These are phyloP conservation scores for Microbotryum scabiosae DNA, from an alignment of 1,284 basidiomycete genomes.

Conservation along the genomic window DNA sequence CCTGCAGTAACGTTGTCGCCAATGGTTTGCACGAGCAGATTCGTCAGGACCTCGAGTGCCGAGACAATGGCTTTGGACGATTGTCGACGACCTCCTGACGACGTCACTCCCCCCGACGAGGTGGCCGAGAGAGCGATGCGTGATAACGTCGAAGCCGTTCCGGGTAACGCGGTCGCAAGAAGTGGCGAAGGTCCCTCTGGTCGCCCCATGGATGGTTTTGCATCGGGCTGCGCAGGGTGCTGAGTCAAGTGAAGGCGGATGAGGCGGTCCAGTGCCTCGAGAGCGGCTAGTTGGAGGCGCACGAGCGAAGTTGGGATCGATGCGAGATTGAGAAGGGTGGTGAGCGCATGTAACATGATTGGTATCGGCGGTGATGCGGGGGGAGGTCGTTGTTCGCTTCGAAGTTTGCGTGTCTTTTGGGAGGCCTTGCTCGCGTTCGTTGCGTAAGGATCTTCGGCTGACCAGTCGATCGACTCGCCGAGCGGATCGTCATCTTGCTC, in stretches of 20 bases:
- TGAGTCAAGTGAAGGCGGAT: slow-evolving; percentile 54
- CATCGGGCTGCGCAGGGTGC: slow-evolving; percentile 48
- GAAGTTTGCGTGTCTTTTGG: not conserved
- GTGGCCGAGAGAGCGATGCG: slow-evolving; percentile 46
- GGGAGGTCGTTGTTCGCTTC: not conserved
- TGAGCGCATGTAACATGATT: slow-evolving; percentile 71
- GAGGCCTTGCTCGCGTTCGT: not conserved
- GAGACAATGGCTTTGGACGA: slow-evolving; percentile 34
- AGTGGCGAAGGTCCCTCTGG: slow-evolving; percentile 30
- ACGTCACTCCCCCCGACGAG: slow-evolving; percentile 36
- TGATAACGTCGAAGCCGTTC: slow-evolving; percentile 49
- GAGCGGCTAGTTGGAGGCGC: slow-evolving; percentile 55
- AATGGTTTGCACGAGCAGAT: slow-evolving; percentile 31
- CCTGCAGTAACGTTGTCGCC: slow-evolving; percentile 4
- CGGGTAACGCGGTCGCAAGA: slow-evolving; percentile 27
- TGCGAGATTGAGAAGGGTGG: slow-evolving; percentile 52
- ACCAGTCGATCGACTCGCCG: slow-evolving; percentile 47
- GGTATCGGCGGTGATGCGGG: slow-evolving; percentile 41
- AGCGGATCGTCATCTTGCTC: slow-evolving; percentile 42
- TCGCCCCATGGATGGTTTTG: slow-evolving; percentile 38
- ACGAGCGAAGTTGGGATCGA: slow-evolving; percentile 52
- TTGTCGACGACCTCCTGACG: slow-evolving; percentile 11
- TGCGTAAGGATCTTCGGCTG: slow-evolving; percentile 40
- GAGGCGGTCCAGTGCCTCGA: slow-evolving; percentile 54
- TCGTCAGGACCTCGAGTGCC: slow-evolving; percentile 38